Conservation (phyloP, 2,329 filamentous ascomycete species). For the Fusarium xylarioides region DNA sequence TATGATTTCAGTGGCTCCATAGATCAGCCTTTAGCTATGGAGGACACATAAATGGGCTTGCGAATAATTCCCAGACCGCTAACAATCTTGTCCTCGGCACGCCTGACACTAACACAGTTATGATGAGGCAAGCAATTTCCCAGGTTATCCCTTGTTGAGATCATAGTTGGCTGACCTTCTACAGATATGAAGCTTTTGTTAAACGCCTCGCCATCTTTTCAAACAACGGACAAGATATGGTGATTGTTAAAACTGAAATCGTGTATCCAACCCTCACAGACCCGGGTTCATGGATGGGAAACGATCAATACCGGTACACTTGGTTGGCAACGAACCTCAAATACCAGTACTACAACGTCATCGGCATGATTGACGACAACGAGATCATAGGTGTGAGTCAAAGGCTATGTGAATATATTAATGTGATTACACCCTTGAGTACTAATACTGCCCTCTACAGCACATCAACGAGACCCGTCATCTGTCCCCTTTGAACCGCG, state of each 20-base stretch:
- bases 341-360: background rate
- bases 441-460: no score
- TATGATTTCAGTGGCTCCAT: fast-evolving
- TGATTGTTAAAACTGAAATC: fast-evolving
- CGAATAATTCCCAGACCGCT: background rate
- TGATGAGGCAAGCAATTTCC: background rate
- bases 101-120: background rate
- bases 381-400: background rate
- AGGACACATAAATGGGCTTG: fast-evolving
- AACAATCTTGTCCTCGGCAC: background rate
- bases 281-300: background rate
- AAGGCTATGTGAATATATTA: background rate
- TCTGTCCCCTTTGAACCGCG: background rate
- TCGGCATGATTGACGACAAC: no score
- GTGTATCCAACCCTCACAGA: fast-evolving
- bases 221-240: background rate
- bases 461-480: fast-evolving
- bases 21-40: background rate
- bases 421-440: background rate
- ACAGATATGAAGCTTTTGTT: background rate
- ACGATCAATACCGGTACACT: background rate
- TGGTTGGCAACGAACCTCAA: background rate
- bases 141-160: fast-evolving
- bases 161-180: background rate
- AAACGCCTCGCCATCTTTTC: background rate